A percentile compares a stretch with the other conserved stretches of the same genome.
Conservation (phyloP, 176 grass and related monocot species). For the Oryza brachyantha region DNA sequence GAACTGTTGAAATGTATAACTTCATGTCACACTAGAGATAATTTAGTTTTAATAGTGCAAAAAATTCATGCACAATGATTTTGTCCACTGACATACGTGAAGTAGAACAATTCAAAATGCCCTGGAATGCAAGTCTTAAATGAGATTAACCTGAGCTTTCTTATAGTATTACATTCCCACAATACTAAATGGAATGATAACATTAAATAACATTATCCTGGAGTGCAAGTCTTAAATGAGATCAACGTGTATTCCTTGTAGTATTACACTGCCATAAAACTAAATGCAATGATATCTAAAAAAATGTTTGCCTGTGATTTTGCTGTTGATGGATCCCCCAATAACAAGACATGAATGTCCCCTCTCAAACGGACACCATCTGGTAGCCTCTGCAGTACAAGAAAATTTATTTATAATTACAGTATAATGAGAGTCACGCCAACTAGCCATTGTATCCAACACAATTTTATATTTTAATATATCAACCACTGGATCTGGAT, state of each 20-base stretch:
- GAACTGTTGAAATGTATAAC: slow-evolving; percentile 56
- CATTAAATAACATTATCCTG: too few species aligned
- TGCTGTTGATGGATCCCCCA: slow-evolving; percentile 97
- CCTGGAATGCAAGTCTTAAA: background rate
- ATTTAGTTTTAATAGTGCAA: background rate
- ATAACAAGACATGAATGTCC: slow-evolving; percentile 87
- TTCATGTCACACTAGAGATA: background rate
- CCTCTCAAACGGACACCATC: slow-evolving; percentile 91
- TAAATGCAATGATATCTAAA: background rate
- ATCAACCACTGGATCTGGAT: background rate
- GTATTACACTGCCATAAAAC: slow-evolving; percentile 4
- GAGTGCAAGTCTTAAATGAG: background rate
- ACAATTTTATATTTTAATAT: background rate
- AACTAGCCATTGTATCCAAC: background rate
- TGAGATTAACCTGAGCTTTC: background rate
- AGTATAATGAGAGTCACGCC: background rate
- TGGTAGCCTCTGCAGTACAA: slow-evolving; percentile 62
- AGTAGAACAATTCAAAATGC: background rate
- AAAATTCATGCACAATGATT: background rate
- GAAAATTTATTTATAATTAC: background rate
- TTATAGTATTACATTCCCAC: background rate
- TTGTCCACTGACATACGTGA: background rate
- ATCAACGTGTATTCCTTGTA: background rate
- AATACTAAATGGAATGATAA: slow-evolving; percentile 11
- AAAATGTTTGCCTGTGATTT: slow-evolving; percentile 77